A percentile compares a stretch with the other conserved stretches of the same genome.
These are phyloP conservation scores for Hamigera avellanea DNA, from an alignment of 495 filamentous ascomycete genomes.

Conservation along the genomic window DNA sequence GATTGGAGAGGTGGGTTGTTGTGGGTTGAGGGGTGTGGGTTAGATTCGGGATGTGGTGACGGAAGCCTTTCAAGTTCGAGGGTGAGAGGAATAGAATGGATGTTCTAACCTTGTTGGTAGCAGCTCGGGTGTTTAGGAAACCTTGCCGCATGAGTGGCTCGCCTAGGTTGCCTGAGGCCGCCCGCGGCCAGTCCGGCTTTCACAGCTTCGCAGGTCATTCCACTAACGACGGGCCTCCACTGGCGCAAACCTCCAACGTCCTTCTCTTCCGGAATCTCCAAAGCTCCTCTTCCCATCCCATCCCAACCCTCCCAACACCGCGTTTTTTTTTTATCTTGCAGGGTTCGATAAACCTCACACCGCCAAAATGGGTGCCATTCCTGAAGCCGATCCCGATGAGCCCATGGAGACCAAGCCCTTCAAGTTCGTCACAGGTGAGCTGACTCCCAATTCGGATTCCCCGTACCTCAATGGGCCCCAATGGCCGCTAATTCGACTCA, in stretches of 20 bases:
- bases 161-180: slow-evolving; percentile 18
- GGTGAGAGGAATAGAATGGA: slow-evolving; percentile 9
- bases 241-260: slow-evolving; percentile 11
- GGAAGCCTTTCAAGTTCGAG: background rate
- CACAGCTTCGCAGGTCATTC: slow-evolving; percentile 25
- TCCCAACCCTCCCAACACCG: slow-evolving; percentile 6
- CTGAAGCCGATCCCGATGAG: slow-evolving; percentile 79
- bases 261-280: slow-evolving; percentile 15
- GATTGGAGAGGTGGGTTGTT: slow-evolving; percentile 3
- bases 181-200: slow-evolving; percentile 31
- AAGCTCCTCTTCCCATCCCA: slow-evolving; percentile 11
- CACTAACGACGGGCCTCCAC: background rate
- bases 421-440: slow-evolving; percentile 99
- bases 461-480: slow-evolving; percentile 11
- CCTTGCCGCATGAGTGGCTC: slow-evolving; percentile 32
- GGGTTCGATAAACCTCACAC: slow-evolving; percentile 3
- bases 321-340: slow-evolving; percentile 12
- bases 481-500: slow-evolving; percentile 22
- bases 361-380: slow-evolving; percentile 40
- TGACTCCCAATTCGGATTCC: slow-evolving; percentile 14
- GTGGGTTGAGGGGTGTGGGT: slow-evolving; percentile 9
- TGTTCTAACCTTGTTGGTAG: too few species aligned
- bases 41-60: slow-evolving; percentile 2
- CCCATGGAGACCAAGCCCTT: slow-evolving; percentile 91
- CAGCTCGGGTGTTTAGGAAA: slow-evolving; percentile 24